These are phyloP conservation scores for Plasmodium vivax DNA, from an alignment of 169 alveolate species.

Conservation along the genomic window DNA sequence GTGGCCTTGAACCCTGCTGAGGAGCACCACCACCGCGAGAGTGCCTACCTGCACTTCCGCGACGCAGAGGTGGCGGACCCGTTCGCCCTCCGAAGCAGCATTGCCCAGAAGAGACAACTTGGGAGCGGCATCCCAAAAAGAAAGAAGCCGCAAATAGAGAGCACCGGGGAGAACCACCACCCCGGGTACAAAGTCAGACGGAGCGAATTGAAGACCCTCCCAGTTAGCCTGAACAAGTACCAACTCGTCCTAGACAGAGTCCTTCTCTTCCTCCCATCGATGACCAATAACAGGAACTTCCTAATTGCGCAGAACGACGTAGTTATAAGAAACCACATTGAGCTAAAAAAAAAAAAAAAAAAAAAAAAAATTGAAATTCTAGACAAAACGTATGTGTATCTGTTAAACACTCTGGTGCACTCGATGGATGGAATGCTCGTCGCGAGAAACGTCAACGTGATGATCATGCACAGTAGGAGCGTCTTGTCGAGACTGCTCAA, in stretches of 20 bases:
- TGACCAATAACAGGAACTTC: conserved; percentile 13
- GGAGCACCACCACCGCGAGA: neutral
- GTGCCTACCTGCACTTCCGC: neutral
- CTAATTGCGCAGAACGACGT: conserved; percentile 12
- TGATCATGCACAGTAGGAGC: conserved; percentile 24
- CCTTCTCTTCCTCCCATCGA: conserved; percentile 7
- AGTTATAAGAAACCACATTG: conserved; percentile 24
- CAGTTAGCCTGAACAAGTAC: conserved; percentile 30
- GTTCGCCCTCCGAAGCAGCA: neutral
- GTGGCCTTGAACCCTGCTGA: neutral
- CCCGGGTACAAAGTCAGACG: neutral
- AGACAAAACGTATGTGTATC: conserved; percentile 14
- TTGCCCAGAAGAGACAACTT: neutral
- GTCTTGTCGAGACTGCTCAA: neutral
- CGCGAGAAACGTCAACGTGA: conserved; percentile 1
- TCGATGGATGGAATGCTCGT: neutral
- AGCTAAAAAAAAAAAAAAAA: neutral
- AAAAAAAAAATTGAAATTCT: conserved; percentile 1
- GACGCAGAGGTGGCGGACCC: neutral
- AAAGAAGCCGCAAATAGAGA: neutral
- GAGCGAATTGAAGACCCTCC: conserved; percentile 5
- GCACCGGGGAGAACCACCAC: neutral
- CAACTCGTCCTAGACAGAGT: neutral
- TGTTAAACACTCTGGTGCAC: conserved; percentile 4
- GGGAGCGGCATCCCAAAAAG: neutral